phyloP scores from a whole-genome alignment of 176 grass and related monocot genomes.

The Urochloa ruziziensis region DNA sequence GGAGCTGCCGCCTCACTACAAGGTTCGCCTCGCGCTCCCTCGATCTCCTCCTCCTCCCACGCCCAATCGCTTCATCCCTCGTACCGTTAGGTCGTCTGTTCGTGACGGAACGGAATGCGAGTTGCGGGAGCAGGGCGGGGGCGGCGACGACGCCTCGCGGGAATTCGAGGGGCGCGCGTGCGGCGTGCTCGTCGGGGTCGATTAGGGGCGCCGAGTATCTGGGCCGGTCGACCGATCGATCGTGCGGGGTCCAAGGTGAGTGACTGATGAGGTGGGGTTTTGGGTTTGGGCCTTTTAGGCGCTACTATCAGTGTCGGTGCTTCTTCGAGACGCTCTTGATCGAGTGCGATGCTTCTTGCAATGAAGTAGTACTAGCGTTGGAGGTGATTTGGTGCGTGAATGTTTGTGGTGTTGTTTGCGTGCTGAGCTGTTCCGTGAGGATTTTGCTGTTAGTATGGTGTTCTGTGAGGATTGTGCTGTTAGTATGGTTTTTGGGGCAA shows the following conservation, averaged over 20 bases:
- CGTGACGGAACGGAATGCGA: background rate
- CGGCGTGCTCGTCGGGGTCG: background rate
- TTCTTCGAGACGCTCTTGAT: background rate
- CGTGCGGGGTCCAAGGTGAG: background rate
- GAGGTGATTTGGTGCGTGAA: background rate
- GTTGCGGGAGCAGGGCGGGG: background rate
- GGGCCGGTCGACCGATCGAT: background rate
- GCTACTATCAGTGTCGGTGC: background rate
- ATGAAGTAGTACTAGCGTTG: background rate
- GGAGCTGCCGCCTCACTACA: background rate
- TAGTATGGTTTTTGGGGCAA: background rate
- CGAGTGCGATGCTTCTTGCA: background rate
- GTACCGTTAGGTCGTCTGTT: background rate
- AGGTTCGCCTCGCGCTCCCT: slow-evolving; percentile 28
- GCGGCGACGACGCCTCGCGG: background rate
- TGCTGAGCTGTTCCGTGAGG: background rate
- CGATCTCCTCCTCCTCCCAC: background rate
- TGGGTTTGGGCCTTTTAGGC: background rate
- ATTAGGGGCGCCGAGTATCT: background rate
- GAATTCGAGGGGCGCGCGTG: background rate
- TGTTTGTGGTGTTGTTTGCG: background rate
- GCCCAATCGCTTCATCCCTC: background rate
- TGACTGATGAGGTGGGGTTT: background rate
- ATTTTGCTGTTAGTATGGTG: background rate
- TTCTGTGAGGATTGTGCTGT: background rate